Base-by-base conservation (phyloP, 768 basidiomycete genomes). In the Trametes maxima region DNA sequence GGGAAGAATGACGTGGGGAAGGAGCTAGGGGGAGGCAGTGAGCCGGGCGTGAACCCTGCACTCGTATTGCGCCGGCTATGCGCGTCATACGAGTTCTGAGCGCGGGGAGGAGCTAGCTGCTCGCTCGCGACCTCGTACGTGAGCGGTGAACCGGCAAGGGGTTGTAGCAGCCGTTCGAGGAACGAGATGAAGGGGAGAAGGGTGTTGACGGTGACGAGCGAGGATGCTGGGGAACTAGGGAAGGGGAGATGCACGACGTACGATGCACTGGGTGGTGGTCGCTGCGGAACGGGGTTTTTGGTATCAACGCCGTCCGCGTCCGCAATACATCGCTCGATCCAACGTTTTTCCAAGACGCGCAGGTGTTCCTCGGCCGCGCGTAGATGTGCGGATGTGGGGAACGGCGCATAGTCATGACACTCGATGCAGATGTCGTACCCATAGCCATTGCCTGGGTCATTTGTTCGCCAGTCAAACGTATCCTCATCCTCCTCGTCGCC, bases 361-460 rank as follows among this genome's bases (percentile, higher is more conserved):
- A 94, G 69, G 66, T 92, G 89, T 60, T 92, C 90, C 71, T 94
- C 90, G 8, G 88, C 89, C 3, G 85, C 86, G 52, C 85, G 80
- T 39, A 93, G 73, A 67, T 90, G 87, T 37, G 82, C 78, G 0
- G 79, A 59, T n/a, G 80, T 79, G 0, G 93, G 90, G 72, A 90
- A 88, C 14, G 87, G 85, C 2, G 91, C 90, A 36, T 84, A 77
- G 65, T 95, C 92, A 68, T 91, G 89, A 69, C 91, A 92, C 75
- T 96, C 93, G 62, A 96, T 83, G 72, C 92, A 95, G 44, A 96
- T 84, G 68, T 94, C 88, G 69, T 87, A 94, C 16, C 90, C 91
- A 60, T 81, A 77, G 36, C 86, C 87, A n/a, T 76, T 63, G 33
- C 64, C 68, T 16, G 83, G 81, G 65, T 80, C 79, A 56, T 82